Evolutionary conservation across 768 basidiomycete species (phyloP).

Genomic region (Lactarius akahatsu): DNA sequence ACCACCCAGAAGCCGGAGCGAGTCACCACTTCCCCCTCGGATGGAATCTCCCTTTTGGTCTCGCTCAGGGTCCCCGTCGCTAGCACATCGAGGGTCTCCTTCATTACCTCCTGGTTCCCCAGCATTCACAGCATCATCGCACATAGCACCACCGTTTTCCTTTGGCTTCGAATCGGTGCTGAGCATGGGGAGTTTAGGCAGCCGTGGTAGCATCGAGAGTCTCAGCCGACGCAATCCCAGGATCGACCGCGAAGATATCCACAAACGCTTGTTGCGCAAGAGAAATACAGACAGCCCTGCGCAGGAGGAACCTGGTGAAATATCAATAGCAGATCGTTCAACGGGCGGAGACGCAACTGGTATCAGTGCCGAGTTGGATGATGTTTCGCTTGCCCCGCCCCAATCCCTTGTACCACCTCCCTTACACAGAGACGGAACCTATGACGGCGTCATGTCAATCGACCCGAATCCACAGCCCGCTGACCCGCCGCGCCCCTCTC

Average conservation of each 20-base stretch:
- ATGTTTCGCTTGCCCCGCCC: slow-evolving; percentile 5
- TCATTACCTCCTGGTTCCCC: slow-evolving; percentile 18
- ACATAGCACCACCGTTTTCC: slow-evolving; percentile 25
- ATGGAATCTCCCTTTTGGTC: slow-evolving; percentile 4
- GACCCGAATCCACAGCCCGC: slow-evolving; percentile 37
- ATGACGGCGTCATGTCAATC: slow-evolving; percentile 38
- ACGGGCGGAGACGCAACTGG: slow-evolving; percentile 9
- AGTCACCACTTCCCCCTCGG: slow-evolving; percentile 19
- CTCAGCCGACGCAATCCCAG: slow-evolving; percentile 39
- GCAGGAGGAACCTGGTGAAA: slow-evolving; percentile 23
- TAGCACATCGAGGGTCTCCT: slow-evolving; percentile 17
- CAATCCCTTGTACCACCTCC: not conserved
- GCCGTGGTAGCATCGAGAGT: slow-evolving; percentile 28
- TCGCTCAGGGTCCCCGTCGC: not conserved
- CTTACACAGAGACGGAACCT: slow-evolving; percentile 30
- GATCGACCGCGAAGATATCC: slow-evolving; percentile 56
- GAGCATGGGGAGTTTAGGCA: slow-evolving; percentile 30
- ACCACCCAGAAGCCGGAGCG: slow-evolving; percentile 22
- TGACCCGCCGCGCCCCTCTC: slow-evolving; percentile 37
- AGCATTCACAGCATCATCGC: slow-evolving; percentile 25
- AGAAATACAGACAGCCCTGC: slow-evolving; percentile 47
- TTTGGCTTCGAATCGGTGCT: slow-evolving; percentile 24
- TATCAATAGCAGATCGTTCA: not conserved
- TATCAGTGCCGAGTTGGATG: slow-evolving; percentile 1
- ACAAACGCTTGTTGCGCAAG: slow-evolving; percentile 47